phyloP scores from a whole-genome alignment of 805 yeast species.

The Candida silvicultrix region DNA sequence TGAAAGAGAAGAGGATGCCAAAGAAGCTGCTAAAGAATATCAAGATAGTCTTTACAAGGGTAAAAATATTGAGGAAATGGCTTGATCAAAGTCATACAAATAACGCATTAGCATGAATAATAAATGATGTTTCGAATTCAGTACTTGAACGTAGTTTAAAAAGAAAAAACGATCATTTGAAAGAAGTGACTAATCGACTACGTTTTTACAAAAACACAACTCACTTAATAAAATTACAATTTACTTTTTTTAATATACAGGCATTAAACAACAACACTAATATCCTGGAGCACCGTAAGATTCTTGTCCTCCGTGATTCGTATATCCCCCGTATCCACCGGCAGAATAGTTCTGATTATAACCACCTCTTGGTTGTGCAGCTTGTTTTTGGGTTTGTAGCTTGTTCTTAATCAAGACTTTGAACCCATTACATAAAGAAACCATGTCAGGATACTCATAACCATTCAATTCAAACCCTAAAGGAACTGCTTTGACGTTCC shows the following conservation, averaged over 20 bases:
- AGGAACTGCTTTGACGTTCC: constrained; percentile 90
- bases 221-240: no score
- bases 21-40: constrained; percentile 4
- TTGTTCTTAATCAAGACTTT: constrained; percentile 47
- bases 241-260: no score
- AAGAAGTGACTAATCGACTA: no score
- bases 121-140: no score
- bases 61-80: constrained; percentile 8
- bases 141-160: no score
- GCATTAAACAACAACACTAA: background rate
- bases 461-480: constrained; percentile 78
- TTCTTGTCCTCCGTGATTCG: background rate
- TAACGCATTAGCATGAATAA: background rate
- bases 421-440: constrained; percentile 89
- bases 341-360: background rate
- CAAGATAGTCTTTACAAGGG: constrained; percentile 8
- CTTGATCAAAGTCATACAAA: background rate
- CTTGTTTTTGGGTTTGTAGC: background rate
- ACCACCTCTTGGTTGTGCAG: constrained; percentile 1
- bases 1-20: constrained; percentile 10
- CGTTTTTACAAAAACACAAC: no score
- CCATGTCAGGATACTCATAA: constrained; percentile 84
- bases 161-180: no score
- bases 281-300: background rate
- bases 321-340: background rate